phyloP scores from a whole-genome alignment of 2,329 filamentous ascomycete species.

The Scytalidium sp. region DNA sequence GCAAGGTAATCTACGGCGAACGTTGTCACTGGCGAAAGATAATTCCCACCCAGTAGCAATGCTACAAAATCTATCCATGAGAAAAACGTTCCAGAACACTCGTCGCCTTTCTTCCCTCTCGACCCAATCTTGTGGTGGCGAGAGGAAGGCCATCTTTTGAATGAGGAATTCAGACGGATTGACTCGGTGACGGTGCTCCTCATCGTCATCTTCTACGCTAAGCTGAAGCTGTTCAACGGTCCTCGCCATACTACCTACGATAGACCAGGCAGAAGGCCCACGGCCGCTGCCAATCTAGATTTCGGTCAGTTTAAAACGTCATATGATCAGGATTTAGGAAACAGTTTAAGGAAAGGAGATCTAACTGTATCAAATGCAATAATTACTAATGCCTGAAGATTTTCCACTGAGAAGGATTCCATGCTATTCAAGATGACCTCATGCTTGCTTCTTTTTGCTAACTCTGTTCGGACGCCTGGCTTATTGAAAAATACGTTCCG shows the following conservation, averaged over 20 bases:
- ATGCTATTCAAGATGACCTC: conserved; percentile 13
- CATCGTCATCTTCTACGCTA: conserved; percentile 11
- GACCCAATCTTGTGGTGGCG: conserved; percentile 19
- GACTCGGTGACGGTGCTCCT: conserved; percentile 14
- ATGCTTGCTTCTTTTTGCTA: too few species aligned
- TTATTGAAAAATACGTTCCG: too few species aligned
- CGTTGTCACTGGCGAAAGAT: conserved; percentile 26
- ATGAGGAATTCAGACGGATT: conserved; percentile 23
- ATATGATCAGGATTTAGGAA: too few species aligned
- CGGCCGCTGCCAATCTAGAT: conserved; percentile 24
- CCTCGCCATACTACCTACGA: conserved; percentile 27
- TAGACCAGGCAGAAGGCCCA: conserved; percentile 22
- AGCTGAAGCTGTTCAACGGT: conserved; percentile 26
- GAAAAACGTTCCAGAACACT: conserved; percentile 34
- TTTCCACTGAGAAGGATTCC: conserved; percentile 11
- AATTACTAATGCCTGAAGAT: conserved; percentile 19
- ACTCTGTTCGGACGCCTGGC: too few species aligned
- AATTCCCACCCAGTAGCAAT: conserved; percentile 20
- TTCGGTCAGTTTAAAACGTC: too few species aligned
- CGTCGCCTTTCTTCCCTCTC: conserved; percentile 26
- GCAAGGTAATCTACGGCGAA: conserved; percentile 24
- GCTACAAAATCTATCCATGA: conserved; percentile 19
- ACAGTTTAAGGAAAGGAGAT: conserved; percentile 1
- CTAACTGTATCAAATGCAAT: conserved; percentile 21
- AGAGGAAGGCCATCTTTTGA: conserved; percentile 14